Evolutionary conservation across 2,329 filamentous ascomycete species (phyloP).

Genomic region (Tolypocladium pustulatum): DNA sequence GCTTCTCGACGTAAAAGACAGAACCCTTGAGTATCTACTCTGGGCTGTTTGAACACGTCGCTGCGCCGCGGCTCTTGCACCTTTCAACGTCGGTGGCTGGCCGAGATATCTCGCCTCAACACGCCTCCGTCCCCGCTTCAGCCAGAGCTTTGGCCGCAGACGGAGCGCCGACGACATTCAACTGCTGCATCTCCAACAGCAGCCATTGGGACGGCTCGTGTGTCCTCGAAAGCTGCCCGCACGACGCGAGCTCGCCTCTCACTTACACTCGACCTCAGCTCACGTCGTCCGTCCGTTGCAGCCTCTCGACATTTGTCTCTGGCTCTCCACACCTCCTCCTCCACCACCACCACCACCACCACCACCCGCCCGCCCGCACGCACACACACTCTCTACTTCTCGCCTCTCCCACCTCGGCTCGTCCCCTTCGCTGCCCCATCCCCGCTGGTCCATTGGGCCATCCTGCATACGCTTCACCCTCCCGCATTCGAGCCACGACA

Average conservation of each 20-base stretch:
- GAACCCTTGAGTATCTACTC: not conserved
- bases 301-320: not conserved
- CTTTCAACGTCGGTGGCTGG: no score
- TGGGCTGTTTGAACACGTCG: not conserved
- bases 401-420: not conserved
- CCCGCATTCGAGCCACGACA: conserved; percentile 30
- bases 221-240: not conserved
- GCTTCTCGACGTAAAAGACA: not conserved
- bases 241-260: not conserved
- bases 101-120: no score
- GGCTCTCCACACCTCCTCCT: not conserved
- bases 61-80: not conserved
- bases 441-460: conserved; percentile 17
- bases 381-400: not conserved
- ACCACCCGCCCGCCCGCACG: not conserved
- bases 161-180: not conserved
- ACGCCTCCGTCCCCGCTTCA: not conserved
- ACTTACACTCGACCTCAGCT: not conserved
- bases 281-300: not conserved
- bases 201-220: not conserved
- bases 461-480: conserved; percentile 24
- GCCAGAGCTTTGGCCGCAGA: not conserved
- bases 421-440: not conserved
- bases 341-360: not conserved
- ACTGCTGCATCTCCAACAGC: not conserved